These are phyloP conservation scores for Trametes villosa DNA, from an alignment of 768 basidiomycete species.

Conservation along the genomic window DNA sequence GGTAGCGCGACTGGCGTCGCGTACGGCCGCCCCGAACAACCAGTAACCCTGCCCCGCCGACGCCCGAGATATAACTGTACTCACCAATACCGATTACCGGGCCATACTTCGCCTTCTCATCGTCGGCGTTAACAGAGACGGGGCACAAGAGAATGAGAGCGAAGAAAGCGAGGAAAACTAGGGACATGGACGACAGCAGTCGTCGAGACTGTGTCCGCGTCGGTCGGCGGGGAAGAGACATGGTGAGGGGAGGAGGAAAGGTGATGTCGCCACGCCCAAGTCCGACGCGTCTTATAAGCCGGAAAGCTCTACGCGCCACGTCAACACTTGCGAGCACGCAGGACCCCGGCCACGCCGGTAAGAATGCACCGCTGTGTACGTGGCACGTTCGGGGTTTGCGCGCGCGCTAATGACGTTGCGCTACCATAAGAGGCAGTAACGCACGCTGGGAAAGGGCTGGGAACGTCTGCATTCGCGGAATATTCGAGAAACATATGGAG, in stretches of 20 bases:
- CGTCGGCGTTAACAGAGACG: conserved; percentile 62
- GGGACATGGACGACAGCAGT: conserved; percentile 59
- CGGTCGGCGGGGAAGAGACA: conserved; percentile 44
- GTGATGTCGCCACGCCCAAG: conserved; percentile 7
- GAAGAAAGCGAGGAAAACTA: conserved; percentile 52
- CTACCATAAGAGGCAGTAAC: neutral
- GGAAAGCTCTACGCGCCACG: conserved; percentile 24
- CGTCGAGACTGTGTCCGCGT: conserved; percentile 63
- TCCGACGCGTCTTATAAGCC: conserved; percentile 23
- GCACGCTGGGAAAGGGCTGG: neutral
- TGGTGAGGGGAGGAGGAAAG: conserved; percentile 26
- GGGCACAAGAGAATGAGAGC: conserved; percentile 77
- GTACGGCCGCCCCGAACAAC: neutral
- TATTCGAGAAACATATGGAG: conserved; percentile 15
- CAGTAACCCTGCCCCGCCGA: neutral
- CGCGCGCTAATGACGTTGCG: neutral
- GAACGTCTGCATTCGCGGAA: neutral
- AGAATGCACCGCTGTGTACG: conserved; percentile 8
- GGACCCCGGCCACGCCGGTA: conserved; percentile 22
- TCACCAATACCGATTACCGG: conserved; percentile 92
- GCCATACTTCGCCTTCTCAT: conserved; percentile 75
- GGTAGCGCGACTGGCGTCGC: neutral
- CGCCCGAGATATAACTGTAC: conserved; percentile 30
- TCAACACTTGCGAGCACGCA: conserved; percentile 20
- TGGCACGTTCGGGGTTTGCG: neutral